Percentiles rank a stretch among this genome's conserved stretches.
Evolutionary conservation across 116 monocot species (phyloP).

Genomic region (Phalaenopsis hybrid): DNA sequence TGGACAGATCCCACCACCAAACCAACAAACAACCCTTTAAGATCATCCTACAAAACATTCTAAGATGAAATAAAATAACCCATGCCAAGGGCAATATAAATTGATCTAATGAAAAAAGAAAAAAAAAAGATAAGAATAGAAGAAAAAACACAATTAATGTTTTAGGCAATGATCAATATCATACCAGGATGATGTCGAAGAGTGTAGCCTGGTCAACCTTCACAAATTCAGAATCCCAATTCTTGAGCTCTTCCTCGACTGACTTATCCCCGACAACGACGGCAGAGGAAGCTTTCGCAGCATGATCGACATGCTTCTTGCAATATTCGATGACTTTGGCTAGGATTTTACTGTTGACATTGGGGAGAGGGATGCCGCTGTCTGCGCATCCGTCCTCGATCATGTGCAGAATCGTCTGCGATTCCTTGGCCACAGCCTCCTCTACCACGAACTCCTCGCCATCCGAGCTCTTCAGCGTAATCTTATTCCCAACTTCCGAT

Average conservation of each 20-base stretch:
- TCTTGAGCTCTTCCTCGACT: conserved; percentile 18
- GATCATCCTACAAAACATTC: too few species aligned
- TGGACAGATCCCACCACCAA: too few species aligned
- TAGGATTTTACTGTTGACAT: conserved; percentile 70
- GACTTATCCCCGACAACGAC: neutral
- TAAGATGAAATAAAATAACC: too few species aligned
- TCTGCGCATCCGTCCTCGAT: conserved; percentile 73
- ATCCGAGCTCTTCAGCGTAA: conserved; percentile 61
- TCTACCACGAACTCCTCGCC: conserved; percentile 78
- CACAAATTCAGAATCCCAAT: conserved; percentile 38
- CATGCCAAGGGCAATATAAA: too few species aligned
- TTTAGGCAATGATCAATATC: neutral
- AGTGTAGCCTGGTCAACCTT: conserved; percentile 43
- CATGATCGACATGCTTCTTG: conserved; percentile 64
- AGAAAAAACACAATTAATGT: too few species aligned
- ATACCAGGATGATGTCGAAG: conserved; percentile 43
- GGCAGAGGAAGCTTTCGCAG: conserved; percentile 3
- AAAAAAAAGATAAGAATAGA: too few species aligned
- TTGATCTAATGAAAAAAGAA: too few species aligned
- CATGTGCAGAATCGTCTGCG: conserved; percentile 68
- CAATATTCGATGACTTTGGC: conserved; percentile 83
- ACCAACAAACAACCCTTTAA: too few species aligned
- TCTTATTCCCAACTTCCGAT: conserved; percentile 23
- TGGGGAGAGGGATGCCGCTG: conserved; percentile 64
- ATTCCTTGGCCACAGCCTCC: conserved; percentile 57